Percentiles rank a stretch among this genome's conserved stretches.
These are phyloP conservation scores for Lavandula angustifolia DNA, from an alignment of 257 asterid genomes.

Conservation along the genomic window DNA sequence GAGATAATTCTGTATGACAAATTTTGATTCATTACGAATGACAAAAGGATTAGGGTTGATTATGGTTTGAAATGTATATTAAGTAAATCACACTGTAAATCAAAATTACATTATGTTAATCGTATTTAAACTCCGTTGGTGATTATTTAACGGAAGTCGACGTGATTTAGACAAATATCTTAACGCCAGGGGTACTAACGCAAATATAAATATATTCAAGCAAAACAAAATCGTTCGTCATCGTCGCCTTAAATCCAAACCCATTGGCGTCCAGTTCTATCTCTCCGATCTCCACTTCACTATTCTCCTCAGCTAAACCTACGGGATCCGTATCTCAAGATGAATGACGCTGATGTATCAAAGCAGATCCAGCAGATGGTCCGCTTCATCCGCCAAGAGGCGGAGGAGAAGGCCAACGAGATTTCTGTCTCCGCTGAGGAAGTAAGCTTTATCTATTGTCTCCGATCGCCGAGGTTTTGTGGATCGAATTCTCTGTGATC, in stretches of 20 bases:
- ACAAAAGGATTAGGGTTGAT: too few species aligned
- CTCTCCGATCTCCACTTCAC: background rate
- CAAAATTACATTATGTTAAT: too few species aligned
- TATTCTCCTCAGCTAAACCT: background rate
- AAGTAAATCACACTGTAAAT: too few species aligned
- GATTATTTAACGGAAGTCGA: too few species aligned
- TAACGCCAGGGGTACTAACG: background rate
- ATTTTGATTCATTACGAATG: too few species aligned
- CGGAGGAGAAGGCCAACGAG: conserved; percentile 97
- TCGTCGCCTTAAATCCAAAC: background rate
- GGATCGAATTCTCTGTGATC: background rate
- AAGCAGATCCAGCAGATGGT: conserved; percentile 99
- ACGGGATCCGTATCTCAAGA: conserved; percentile 39
- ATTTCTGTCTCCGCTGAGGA: conserved; percentile 96
- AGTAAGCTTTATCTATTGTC: conserved; percentile 37
- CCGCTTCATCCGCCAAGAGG: conserved; percentile 96
- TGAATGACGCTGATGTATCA: conserved; percentile 92
- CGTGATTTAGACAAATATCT: too few species aligned
- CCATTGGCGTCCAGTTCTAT: background rate
- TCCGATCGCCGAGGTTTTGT: conserved; percentile 11
- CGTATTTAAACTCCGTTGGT: too few species aligned
- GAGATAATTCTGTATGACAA: too few species aligned
- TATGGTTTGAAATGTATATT: too few species aligned
- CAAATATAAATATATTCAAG: too few species aligned
- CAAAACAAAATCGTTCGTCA: conserved; percentile 21